Base-by-base conservation (phyloP, 768 basidiomycete species). In the Hypholoma sublateritium region DNA sequence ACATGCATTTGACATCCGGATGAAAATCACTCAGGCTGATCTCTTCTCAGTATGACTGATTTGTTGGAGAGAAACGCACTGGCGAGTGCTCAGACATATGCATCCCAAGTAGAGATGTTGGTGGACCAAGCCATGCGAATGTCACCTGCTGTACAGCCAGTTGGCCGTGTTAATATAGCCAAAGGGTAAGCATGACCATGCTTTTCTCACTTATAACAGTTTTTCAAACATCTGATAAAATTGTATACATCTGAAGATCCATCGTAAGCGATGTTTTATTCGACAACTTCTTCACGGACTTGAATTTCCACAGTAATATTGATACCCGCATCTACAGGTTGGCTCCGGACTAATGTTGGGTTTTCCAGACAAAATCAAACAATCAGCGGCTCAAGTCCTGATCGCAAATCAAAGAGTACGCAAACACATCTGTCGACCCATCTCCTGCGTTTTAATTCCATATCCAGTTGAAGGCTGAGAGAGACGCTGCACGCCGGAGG, bases 1-100 rank as follows among this genome's bases (percentile, higher is more conserved):
- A 16, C 22, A 13, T 17, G 11, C 7, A 11, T 37, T 37, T 3
- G 7, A 9, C 7, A 11, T 4, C 5, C 37, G 9, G 35, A 22
- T 14, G 32, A 6, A 17, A 19, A 34, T 42, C 44, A 59, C 65
- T 64, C 11, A 34, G 24, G 50, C 36, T 43, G 25, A 46, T 12
- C 28, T 45, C 28, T 44, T 17, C 7, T 11, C 49, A 78, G 74
- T 21, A 62, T 77, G 62, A 62, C 68, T 36, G 77, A 78, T 61
- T 69, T 73, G 67, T 72, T 77, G 72, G 77, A 78, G 60, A 73
- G 76, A 16, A 74, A 70, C 61, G 72, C 74, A 1, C 60, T 80
- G 19, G 66, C 70, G 25, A 62, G 60, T 37, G 76, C 78, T 5
- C 70, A 75, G 50, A 65, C 67, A 4, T 64, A 68, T 21, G 74